A percentile compares a stretch with the other conserved stretches of the same genome.
Evolutionary conservation across 257 asterid genomes (phyloP).

Genomic region (Apocynum venetum): DNA sequence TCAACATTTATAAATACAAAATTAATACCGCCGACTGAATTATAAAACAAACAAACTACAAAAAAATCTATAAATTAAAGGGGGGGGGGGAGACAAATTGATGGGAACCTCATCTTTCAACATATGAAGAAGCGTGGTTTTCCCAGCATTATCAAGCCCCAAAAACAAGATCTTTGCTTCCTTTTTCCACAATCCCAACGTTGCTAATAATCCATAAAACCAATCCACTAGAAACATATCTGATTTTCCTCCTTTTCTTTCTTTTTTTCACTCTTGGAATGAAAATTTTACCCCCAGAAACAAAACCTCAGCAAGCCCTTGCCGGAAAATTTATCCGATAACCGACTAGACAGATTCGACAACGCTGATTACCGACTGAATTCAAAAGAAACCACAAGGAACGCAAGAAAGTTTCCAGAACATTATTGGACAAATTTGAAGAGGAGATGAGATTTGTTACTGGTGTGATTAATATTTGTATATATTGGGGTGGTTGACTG

Average conservation of each 20-base stretch:
- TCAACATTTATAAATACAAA: neutral
- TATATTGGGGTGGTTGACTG: neutral
- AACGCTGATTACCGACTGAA: neutral
- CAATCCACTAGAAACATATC: slow-evolving; percentile 23
- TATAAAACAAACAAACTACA: neutral
- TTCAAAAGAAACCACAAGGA: neutral
- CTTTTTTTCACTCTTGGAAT: neutral
- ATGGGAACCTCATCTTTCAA: slow-evolving; percentile 22
- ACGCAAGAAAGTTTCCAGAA: neutral
- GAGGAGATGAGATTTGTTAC: neutral
- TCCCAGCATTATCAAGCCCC: slow-evolving; percentile 26
- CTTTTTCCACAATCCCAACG: slow-evolving; percentile 18
- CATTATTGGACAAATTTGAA: neutral
- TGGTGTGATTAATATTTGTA: neutral
- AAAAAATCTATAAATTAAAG: neutral
- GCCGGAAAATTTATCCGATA: neutral
- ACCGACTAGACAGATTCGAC: neutral
- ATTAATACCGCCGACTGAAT: neutral
- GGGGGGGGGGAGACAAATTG: neutral
- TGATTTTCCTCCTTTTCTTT: neutral
- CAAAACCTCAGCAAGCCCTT: neutral
- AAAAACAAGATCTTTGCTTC: slow-evolving; percentile 25
- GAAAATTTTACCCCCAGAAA: neutral
- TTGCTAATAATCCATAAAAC: slow-evolving; percentile 19
- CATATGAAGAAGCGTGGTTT: slow-evolving; percentile 25